phyloP scores from a whole-genome alignment of 1,284 basidiomycete species.

The Filobasidium uniguttulatum region DNA sequence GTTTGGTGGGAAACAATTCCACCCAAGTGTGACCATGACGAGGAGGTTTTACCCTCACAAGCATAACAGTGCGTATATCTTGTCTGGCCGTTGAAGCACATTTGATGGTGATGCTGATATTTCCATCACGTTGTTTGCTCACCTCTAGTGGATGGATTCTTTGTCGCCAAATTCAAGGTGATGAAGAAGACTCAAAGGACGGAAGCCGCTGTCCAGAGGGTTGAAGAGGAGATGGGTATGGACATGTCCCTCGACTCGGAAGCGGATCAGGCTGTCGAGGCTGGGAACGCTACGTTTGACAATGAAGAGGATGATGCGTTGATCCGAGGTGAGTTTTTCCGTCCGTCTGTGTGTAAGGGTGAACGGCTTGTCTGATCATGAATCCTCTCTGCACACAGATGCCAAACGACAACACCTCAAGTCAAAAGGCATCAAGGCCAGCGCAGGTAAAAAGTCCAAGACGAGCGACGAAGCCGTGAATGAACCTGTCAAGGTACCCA shows the following conservation, averaged over 20 bases:
- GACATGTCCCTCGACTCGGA: constrained; percentile 24
- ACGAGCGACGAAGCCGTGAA: background rate
- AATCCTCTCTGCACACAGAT: constrained; percentile 24
- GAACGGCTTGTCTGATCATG: too few relatives aligned
- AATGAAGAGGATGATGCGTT: constrained; percentile 33
- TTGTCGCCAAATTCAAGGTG: constrained; percentile 94
- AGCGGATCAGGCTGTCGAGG: constrained; percentile 23
- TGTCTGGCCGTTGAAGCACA: background rate
- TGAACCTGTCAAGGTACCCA: background rate
- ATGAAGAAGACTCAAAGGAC: constrained; percentile 53
- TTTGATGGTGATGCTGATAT: background rate
- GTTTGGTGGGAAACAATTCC: constrained; percentile 80
- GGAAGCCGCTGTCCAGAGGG: constrained; percentile 22
- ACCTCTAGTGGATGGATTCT: constrained; percentile 85
- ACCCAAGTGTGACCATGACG: constrained; percentile 66
- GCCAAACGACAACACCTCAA: constrained; percentile 37
- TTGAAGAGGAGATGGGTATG: constrained; percentile 26
- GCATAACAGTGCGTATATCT: background rate
- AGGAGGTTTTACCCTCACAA: constrained; percentile 43
- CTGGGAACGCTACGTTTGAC: constrained; percentile 29
- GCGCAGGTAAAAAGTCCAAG: background rate
- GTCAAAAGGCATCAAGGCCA: constrained; percentile 40
- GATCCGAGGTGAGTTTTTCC: constrained; percentile 29
- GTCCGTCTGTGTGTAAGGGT: too few relatives aligned
- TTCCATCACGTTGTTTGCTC: background rate